These are phyloP conservation scores for Insectozyma bohioensis DNA, from an alignment of 1,139 yeast species.

Conservation along the genomic window DNA sequence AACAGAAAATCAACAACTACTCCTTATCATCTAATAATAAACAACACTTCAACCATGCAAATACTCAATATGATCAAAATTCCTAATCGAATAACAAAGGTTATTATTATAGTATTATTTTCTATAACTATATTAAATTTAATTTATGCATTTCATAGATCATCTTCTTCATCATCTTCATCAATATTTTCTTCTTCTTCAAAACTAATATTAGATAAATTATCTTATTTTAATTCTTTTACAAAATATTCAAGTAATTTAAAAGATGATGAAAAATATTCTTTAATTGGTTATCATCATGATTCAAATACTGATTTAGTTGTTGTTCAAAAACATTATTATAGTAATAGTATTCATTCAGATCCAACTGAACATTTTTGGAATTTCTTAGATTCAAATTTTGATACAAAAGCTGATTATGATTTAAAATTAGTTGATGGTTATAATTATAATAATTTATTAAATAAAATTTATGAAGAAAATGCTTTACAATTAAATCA, in stretches of 20 bases:
- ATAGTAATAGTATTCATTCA: constrained; percentile 9
- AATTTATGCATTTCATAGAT: constrained; percentile 9
- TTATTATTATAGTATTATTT: constrained; percentile 6
- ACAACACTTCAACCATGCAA: no score
- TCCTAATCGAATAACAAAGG: constrained; percentile 2
- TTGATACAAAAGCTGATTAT: constrained; percentile 11
- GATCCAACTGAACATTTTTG: constrained; percentile 16
- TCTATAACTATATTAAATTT: constrained; percentile 9
- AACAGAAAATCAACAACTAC: no score
- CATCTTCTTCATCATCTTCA: constrained; percentile 3
- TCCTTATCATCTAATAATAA: no score
- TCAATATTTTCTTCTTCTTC: constrained; percentile 3
- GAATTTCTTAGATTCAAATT: constrained; percentile 17
- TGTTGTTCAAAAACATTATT: constrained; percentile 17
- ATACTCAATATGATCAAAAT: constrained; percentile 1
- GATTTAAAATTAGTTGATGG: constrained; percentile 20
- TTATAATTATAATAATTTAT: constrained; percentile 20
- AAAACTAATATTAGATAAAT: constrained; percentile 4
- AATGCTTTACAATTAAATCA: constrained; percentile 11
- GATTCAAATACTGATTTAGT: constrained; percentile 17
- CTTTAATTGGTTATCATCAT: constrained; percentile 18
- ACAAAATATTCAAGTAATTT: constrained; percentile 3
- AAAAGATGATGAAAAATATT: constrained; percentile 11
- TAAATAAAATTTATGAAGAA: constrained; percentile 8
- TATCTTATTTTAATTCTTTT: constrained; percentile 6